These are phyloP conservation scores for Naganishia randhawae DNA, from an alignment of 768 basidiomycete species.

Conservation along the genomic window DNA sequence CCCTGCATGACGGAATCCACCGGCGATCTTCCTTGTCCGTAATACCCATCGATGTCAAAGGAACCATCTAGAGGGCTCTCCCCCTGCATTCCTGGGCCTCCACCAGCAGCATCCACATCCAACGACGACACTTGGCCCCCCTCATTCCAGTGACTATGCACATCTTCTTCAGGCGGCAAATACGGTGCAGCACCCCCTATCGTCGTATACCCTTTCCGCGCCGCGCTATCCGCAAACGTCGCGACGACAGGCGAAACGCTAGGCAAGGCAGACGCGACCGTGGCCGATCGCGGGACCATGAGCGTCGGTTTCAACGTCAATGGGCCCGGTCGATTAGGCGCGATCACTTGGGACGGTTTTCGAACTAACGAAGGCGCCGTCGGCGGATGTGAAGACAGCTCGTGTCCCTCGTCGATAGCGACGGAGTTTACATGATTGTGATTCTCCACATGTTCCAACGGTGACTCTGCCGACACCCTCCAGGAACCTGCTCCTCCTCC, in stretches of 20 bases:
- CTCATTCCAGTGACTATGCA: background rate
- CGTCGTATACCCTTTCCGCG: background rate
- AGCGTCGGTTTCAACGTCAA: constrained; percentile 5
- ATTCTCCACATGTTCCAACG: background rate
- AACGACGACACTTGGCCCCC: background rate
- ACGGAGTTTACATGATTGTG: background rate
- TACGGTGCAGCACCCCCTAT: constrained; percentile 1
- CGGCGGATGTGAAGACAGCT: no score
- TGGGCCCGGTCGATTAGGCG: constrained; percentile 14
- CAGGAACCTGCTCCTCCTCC: no score
- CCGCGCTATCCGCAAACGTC: constrained; percentile 13
- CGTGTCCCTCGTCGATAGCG: background rate
- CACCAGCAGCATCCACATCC: background rate
- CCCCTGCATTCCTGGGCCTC: background rate
- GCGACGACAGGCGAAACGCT: constrained; percentile 12
- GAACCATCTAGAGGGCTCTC: constrained; percentile 20
- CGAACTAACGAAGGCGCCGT: background rate
- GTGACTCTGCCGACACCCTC: background rate
- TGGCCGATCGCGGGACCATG: constrained; percentile 12
- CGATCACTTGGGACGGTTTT: constrained; percentile 1
- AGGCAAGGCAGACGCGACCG: background rate
- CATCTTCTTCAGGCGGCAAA: no score
- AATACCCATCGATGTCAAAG: constrained; percentile 26
- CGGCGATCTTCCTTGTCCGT: constrained; percentile 9
- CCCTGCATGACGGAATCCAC: background rate